A percentile compares a stretch with the other conserved stretches of the same genome.
Conservation (phyloP, 139 green algal genomes). For the Desmodesmus armatus region DNA sequence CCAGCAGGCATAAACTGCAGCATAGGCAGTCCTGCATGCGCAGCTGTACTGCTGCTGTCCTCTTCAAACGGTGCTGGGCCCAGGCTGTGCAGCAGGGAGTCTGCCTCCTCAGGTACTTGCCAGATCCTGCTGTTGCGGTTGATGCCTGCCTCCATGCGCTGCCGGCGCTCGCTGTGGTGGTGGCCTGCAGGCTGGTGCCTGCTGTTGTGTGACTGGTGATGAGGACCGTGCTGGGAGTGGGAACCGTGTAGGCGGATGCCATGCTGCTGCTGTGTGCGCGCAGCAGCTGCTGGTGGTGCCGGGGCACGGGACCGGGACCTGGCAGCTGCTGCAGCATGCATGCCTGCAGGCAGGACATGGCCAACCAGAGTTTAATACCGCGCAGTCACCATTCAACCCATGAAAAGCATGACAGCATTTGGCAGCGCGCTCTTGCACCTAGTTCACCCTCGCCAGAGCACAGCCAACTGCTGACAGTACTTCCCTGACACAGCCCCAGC, state of each 20-base stretch:
- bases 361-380: too few relatives aligned
- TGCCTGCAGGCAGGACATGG: constrained; percentile 4
- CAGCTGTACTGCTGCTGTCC: not conserved
- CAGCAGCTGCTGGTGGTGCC: not conserved
- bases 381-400: too few relatives aligned
- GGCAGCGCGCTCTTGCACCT: too few relatives aligned
- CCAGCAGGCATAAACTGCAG: constrained; percentile 3
- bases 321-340: too few relatives aligned
- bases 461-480: too few relatives aligned
- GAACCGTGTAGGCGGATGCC: not conserved
- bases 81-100: not conserved
- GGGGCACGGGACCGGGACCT: too few relatives aligned
- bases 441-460: too few relatives aligned
- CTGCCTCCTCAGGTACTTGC: not conserved
- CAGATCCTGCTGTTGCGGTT: constrained; percentile 24
- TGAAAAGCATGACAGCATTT: too few relatives aligned
- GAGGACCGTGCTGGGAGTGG: not conserved
- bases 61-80: not conserved
- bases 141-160: not conserved
- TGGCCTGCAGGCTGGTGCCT: not conserved
- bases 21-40: not conserved
- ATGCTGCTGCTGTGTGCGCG: not conserved
- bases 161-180: not conserved
- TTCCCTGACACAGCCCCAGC: too few relatives aligned
- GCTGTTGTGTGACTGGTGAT: not conserved